A percentile compares a stretch with the other conserved stretches of the same genome.
Conservation (phyloP, 805 yeast species). For the Isabelozyma pseudorhagii region DNA sequence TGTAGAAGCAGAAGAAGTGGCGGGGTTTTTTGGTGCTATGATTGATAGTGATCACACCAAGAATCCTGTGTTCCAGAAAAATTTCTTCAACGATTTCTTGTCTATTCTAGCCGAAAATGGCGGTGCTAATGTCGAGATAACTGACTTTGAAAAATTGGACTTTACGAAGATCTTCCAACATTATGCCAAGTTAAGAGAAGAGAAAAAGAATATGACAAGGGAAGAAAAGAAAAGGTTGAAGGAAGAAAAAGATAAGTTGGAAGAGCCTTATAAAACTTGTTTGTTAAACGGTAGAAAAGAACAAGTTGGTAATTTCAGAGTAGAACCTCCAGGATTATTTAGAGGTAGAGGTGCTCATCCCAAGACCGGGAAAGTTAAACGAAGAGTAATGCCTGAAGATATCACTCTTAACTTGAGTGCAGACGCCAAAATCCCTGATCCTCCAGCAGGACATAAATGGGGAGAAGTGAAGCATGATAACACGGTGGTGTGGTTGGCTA, state of each 20-base stretch:
- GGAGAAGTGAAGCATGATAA: constrained; percentile 85
- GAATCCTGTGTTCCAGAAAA: constrained; percentile 81
- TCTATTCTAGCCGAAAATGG: constrained; percentile 67
- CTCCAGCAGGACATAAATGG: constrained; percentile 90
- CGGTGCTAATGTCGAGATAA: constrained; percentile 48
- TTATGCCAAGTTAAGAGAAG: constrained; percentile 67
- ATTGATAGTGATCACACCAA: constrained; percentile 83
- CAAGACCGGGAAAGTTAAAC: constrained; percentile 86
- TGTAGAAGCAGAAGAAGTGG: constrained; percentile 88
- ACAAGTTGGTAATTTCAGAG: constrained; percentile 88
- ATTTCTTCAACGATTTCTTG: constrained; percentile 78
- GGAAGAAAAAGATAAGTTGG: constrained; percentile 68
- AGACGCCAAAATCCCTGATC: constrained; percentile 68
- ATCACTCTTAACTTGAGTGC: constrained; percentile 78
- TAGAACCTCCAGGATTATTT: constrained; percentile 95
- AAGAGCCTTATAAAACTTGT: constrained; percentile 81
- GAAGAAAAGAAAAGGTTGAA: constrained; percentile 76
- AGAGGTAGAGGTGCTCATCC: constrained; percentile 98
- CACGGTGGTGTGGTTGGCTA: constrained; percentile 92
- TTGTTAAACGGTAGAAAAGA: constrained; percentile 82
- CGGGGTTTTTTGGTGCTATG: constrained; percentile 91
- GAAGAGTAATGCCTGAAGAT: constrained; percentile 85
- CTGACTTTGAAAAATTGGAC: constrained; percentile 68
- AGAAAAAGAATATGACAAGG: constrained; percentile 62
- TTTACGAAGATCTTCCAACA: constrained; percentile 70